Evolutionary conservation across 2,329 filamentous ascomycete species (phyloP).

Genomic region (Aspergillaceae sp.): DNA sequence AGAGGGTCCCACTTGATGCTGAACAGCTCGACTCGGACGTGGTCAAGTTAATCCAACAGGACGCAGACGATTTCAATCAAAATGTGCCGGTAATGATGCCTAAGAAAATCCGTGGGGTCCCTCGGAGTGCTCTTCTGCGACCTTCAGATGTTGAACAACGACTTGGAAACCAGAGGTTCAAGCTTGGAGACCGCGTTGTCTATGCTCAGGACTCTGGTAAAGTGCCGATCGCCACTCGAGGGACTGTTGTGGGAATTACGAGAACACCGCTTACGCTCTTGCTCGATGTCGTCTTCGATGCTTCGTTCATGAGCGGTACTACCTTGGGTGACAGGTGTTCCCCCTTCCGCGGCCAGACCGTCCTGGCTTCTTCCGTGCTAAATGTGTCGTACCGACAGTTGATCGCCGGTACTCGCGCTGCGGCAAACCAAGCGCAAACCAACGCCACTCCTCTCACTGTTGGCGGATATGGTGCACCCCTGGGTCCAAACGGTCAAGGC

Average conservation of each 20-base stretch:
- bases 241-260: conserved; percentile 91
- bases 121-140: conserved; percentile 78
- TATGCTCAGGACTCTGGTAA: conserved; percentile 90
- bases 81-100: conserved; percentile 47
- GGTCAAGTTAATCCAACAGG: conserved; percentile 69
- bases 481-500: conserved; percentile 49
- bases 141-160: conserved; percentile 94
- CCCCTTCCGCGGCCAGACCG: conserved; percentile 87
- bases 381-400: conserved; percentile 80
- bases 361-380: conserved; percentile 76
- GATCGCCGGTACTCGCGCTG: conserved; percentile 46
- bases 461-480: conserved; percentile 48
- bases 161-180: conserved; percentile 73
- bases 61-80: conserved; percentile 57
- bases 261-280: conserved; percentile 73
- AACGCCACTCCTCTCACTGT: conserved; percentile 46
- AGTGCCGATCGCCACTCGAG: conserved; percentile 82
- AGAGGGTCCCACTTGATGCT: conserved; percentile 90
- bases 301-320: conserved; percentile 93
- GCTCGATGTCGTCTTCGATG: conserved; percentile 88
- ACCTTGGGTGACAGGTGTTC: conserved; percentile 83
- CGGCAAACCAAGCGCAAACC: conserved; percentile 46
- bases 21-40: conserved; percentile 90
- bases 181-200: conserved; percentile 80
- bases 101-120: conserved; percentile 70